These are phyloP conservation scores for Pseudonectria buxi DNA, from an alignment of 2,329 filamentous ascomycete species.

Conservation along the genomic window DNA sequence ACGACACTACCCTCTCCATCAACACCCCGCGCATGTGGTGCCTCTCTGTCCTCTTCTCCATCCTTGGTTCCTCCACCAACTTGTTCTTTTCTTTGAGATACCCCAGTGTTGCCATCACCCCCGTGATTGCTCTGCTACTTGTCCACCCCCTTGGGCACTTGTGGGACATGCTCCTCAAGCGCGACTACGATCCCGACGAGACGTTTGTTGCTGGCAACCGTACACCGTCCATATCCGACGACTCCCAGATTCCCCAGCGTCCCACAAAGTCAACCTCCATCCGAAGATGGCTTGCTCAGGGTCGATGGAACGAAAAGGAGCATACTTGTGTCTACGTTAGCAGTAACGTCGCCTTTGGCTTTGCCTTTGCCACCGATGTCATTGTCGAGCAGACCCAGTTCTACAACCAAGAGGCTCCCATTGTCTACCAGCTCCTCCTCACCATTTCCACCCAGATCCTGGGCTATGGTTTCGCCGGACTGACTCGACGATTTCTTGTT, in stretches of 20 bases:
- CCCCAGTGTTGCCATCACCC: conserved; percentile 82
- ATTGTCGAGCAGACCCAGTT: conserved; percentile 88
- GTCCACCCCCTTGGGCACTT: conserved; percentile 76
- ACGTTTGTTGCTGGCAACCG: conserved; percentile 44
- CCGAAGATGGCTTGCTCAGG: conserved; percentile 71
- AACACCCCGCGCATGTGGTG: conserved; percentile 86
- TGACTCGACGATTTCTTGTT: conserved; percentile 75
- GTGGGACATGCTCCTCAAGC: conserved; percentile 69
- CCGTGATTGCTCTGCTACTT: conserved; percentile 78
- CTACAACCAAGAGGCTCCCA: conserved; percentile 72
- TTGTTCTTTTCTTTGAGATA: conserved; percentile 86
- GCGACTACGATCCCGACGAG: conserved; percentile 45
- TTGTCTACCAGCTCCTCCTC: conserved; percentile 73
- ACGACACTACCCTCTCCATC: conserved; percentile 72
- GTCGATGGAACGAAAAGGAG: conserved; percentile 81
- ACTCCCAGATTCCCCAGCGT: conserved; percentile 11
- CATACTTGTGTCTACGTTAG: conserved; percentile 85
- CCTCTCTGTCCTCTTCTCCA: conserved; percentile 70
- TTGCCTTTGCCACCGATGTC: conserved; percentile 82
- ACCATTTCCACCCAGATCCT: conserved; percentile 82
- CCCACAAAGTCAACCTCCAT: conserved; percentile 34
- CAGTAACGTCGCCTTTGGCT: conserved; percentile 84
- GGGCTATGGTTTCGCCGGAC: conserved; percentile 78
- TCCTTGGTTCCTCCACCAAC: conserved; percentile 77
- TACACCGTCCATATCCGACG: conserved; percentile 12